Base-by-base conservation (phyloP, 2,329 filamentous ascomycete genomes). In the Cercospora sp. region DNA sequence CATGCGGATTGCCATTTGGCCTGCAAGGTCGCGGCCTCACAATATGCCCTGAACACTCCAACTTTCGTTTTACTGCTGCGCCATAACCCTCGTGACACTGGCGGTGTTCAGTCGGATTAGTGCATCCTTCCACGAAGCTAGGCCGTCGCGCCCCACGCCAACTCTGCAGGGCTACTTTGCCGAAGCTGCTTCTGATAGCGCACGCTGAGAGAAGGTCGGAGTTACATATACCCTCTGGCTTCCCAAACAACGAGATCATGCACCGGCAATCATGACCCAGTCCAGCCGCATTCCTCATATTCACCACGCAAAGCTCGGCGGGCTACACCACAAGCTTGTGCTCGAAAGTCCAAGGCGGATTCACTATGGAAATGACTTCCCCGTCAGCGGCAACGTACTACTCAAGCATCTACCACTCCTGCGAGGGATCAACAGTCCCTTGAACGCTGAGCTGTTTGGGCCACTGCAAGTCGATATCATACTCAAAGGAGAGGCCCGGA, bases 341-440 rank as follows among this genome's bases (percentile, higher is more conserved):
- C 45, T 71, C n/a, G 68, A 71, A 30, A 45, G 66, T 23, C 68
- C 68, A 5, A 53, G 62, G 5, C 66, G 64, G n/a, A 33, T 69
- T 5, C 66, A 71, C 60, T 68, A 70, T 63, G 69, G 69, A 7
- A 51, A 60, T n/a, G 66, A 65, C 8, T 58, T 68, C 40, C 63
- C 65, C 16, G 59, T 71, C n/a, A 42, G 12, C 28, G 69, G 69
- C 26, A 62, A 60, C 8, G 61, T 71, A 1, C n/a, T 62, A 6
- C 28, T 70, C 7, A 63, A 62, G 30, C 66, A 68, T 59, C 7
- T 63, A 8, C 65, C 67, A 42, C 58, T 63, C 5, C 23, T 60
- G 2, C 18, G 57, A 40, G 64, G 57, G 7, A 55, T 36, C 23
- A 18, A 61, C 30, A 63, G 36, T 33, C 66, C 33, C 53, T 23